phyloP scores from a whole-genome alignment of 2,329 filamentous ascomycete genomes.

The Colletotrichum chlorophyti region DNA sequence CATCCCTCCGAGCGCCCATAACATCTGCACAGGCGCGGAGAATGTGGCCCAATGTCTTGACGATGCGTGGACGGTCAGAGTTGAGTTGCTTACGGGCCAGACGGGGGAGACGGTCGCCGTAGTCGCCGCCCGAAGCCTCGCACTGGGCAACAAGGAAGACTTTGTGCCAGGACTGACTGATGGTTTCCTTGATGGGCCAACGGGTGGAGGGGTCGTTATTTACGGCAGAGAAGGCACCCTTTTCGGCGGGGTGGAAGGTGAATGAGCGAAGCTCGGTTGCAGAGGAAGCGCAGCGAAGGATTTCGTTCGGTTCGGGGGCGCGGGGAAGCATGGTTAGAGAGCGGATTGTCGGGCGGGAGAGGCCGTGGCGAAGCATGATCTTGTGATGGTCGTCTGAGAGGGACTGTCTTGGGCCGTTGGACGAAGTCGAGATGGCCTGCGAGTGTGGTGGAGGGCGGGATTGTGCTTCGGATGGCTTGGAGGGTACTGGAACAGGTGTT shows the following conservation, averaged over 20 bases:
- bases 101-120: conserved; percentile 50
- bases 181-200: conserved; percentile 42
- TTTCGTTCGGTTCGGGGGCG: conserved; percentile 30
- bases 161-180: conserved; percentile 74
- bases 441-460: too few species aligned
- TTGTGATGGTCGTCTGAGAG: conserved; percentile 17
- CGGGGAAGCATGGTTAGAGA: conserved; percentile 24
- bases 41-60: conserved; percentile 40
- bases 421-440: neutral
- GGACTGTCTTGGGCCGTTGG: neutral
- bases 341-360: conserved; percentile 22
- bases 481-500: neutral
- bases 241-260: conserved; percentile 42
- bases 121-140: conserved; percentile 63
- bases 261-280: conserved; percentile 47
- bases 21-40: conserved; percentile 48
- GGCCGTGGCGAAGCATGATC: conserved; percentile 25
- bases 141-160: conserved; percentile 78
- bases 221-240: conserved; percentile 43
- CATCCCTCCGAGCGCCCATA: conserved; percentile 58
- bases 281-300: conserved; percentile 46
- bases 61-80: conserved; percentile 39
- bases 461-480: too few species aligned
- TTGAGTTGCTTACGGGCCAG: conserved; percentile 41
- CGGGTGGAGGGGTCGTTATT: conserved; percentile 47